Evolutionary conservation across 805 yeast species (phyloP).

Genomic region (Candida vaughaniae): DNA sequence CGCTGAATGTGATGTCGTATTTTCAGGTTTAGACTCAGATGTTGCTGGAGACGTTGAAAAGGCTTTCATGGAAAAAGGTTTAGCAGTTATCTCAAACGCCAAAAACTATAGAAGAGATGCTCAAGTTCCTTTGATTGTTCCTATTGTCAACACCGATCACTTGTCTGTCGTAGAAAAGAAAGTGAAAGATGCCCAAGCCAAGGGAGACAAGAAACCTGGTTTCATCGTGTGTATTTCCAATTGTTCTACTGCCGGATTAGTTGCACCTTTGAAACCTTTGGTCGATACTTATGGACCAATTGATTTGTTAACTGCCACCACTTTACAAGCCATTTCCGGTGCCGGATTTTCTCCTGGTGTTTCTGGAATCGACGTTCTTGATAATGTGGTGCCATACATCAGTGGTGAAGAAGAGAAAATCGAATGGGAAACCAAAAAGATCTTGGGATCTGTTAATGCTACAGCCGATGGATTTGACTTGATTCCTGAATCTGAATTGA

Average conservation of each 20-base stretch:
- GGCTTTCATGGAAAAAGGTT: constrained; percentile 77
- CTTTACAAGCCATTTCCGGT: constrained; percentile 96
- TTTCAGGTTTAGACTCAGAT: constrained; percentile 91
- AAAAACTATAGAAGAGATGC: constrained; percentile 89
- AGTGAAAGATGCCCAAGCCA: constrained; percentile 52
- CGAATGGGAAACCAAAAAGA: constrained; percentile 97
- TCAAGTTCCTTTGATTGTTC: constrained; percentile 90
- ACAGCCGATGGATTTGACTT: constrained; percentile 56
- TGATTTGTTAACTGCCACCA: constrained; percentile 81
- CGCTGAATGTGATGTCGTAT: constrained; percentile 88
- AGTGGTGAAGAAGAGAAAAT: constrained; percentile 97
- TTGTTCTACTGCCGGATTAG: constrained; percentile 97
- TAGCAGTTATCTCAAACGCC: constrained; percentile 89
- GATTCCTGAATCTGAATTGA: constrained; percentile 66
- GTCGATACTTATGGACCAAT: constrained; percentile 89
- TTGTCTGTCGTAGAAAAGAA: constrained; percentile 66
- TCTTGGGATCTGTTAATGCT: constrained; percentile 64
- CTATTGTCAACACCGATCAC: constrained; percentile 92
- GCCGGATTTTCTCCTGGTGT: constrained; percentile 99
- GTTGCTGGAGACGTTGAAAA: constrained; percentile 91
- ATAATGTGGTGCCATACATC: constrained; percentile 92
- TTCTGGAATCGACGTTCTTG: constrained; percentile 90
- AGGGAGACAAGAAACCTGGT: constrained; percentile 60
- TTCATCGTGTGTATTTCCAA: constrained; percentile 93
- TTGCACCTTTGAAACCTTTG: constrained; percentile 94